phyloP scores from a whole-genome alignment of 768 basidiomycete species.

The Termitomyces sp. region DNA sequence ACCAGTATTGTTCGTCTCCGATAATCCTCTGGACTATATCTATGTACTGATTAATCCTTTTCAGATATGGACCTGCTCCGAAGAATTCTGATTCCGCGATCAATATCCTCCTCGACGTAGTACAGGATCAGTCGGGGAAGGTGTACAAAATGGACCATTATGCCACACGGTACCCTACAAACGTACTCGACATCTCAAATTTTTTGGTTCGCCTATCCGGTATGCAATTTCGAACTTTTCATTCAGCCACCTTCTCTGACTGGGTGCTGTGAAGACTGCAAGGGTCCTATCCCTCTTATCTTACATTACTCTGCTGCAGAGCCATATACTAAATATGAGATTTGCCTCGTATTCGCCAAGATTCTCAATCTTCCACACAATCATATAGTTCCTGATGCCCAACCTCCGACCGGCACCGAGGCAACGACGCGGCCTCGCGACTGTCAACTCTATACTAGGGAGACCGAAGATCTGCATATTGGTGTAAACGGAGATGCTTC shows the following conservation, averaged over 20 bases:
- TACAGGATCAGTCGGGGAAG: constrained; percentile 83
- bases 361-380: constrained; percentile 64
- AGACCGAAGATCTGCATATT: constrained; percentile 64
- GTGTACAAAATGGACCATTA: constrained; percentile 95
- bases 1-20: constrained; percentile 69
- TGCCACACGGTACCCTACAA: constrained; percentile 90
- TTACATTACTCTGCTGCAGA: constrained; percentile 83
- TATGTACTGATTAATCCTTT: neutral
- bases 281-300: constrained; percentile 55
- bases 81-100: constrained; percentile 86
- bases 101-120: constrained; percentile 84
- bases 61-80: constrained; percentile 82
- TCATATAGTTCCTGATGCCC: constrained; percentile 72
- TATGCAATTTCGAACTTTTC: constrained; percentile 20
- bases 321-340: constrained; percentile 90
- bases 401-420: constrained; percentile 56
- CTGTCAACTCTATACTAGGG: constrained; percentile 70
- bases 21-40: neutral
- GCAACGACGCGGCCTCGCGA: constrained; percentile 77
- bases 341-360: constrained; percentile 73
- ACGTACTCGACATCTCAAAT: constrained; percentile 79
- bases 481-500: constrained; percentile 31
- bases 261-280: constrained; percentile 20
- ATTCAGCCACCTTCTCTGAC: neutral
- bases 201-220: constrained; percentile 77